Percentiles rank a stretch among this genome's conserved stretches.
These are phyloP conservation scores for Casuarina equisetifolia DNA, from an alignment of 306 rosid species.

Conservation along the genomic window DNA sequence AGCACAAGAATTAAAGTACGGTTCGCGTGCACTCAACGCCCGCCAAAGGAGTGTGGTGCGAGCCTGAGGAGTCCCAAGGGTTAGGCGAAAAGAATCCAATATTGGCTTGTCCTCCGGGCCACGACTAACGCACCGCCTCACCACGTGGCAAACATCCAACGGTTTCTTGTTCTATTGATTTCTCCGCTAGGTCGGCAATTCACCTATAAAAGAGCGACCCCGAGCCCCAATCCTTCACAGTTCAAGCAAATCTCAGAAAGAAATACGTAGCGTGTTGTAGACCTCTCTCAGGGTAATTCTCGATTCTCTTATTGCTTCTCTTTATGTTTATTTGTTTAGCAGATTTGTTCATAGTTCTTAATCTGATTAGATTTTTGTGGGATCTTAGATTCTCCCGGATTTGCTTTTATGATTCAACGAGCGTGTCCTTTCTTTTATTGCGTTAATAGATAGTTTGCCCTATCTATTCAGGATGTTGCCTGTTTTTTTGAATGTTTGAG, in stretches of 20 bases:
- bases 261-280: not conserved
- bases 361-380: not conserved
- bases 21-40: not conserved
- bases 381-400: not conserved
- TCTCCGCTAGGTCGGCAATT: not conserved
- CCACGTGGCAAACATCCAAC: conserved; percentile 4
- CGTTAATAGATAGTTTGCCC: no score
- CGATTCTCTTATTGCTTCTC: not conserved
- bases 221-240: not conserved
- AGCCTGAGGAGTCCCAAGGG: not conserved
- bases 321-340: not conserved
- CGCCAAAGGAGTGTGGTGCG: not conserved
- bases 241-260: not conserved
- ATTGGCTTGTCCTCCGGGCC: not conserved
- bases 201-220: not conserved
- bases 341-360: not conserved
- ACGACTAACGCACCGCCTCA: no score
- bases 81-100: not conserved
- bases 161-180: not conserved
- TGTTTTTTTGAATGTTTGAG: not conserved
- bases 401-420: no score
- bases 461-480: no score
- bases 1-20: no score
- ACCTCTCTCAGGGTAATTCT: not conserved
- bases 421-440: no score